Conservation (phyloP, 305 asterid genomes). For the Rubia balearica region DNA sequence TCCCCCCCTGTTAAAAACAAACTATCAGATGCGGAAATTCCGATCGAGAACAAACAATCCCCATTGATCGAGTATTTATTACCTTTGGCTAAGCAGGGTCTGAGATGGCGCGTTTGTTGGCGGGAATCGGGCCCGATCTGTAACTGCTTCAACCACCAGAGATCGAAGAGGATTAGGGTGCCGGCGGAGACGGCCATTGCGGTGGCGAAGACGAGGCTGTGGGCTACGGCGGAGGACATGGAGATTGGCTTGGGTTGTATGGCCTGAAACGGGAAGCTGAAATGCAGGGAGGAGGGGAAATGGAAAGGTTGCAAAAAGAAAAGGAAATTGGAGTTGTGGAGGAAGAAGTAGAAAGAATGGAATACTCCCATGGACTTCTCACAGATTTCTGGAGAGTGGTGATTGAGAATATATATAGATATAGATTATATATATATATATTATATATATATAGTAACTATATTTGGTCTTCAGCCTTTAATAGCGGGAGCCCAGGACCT, state of each 20-base stretch:
- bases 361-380: background rate
- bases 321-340: background rate
- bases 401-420: too few relatives aligned
- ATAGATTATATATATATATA: too few relatives aligned
- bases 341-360: background rate
- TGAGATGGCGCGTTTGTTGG: slow-evolving; percentile 20
- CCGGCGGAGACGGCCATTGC: slow-evolving; percentile 96
- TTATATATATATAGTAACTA: too few relatives aligned
- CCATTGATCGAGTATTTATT: background rate
- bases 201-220: slow-evolving; percentile 68
- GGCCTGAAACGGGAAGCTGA: slow-evolving; percentile 15
- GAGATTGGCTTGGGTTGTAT: background rate
- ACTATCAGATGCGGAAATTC: background rate
- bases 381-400: background rate
- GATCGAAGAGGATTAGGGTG: slow-evolving; percentile 58
- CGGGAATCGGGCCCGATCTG: slow-evolving; percentile 16
- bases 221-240: slow-evolving; percentile 46
- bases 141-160: slow-evolving; percentile 40
- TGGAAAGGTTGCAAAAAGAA: background rate
- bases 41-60: background rate
- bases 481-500: background rate
- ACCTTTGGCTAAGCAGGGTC: slow-evolving; percentile 70
- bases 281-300: background rate
- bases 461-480: background rate
- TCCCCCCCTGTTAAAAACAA: slow-evolving; percentile 18